Evolutionary conservation across 1,139 yeast species (phyloP).

Genomic region (Lodderomyces theae): DNA sequence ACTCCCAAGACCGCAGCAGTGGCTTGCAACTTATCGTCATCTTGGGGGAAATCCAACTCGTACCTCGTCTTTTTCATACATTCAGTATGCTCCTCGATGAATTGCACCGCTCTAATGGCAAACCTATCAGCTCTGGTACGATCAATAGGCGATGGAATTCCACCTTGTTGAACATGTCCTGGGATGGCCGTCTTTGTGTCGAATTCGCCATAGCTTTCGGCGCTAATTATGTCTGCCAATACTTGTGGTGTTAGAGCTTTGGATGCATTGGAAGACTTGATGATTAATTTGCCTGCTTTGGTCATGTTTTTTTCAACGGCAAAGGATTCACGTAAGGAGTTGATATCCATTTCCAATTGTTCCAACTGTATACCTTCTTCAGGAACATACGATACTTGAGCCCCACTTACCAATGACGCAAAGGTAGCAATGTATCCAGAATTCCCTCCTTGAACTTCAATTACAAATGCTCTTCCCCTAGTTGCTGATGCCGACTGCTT

Average conservation of each 20-base stretch:
- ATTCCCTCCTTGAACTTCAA: conserved; percentile 86
- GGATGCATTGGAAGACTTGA: conserved; percentile 85
- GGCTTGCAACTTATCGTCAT: conserved; percentile 34
- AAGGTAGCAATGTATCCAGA: conserved; percentile 75
- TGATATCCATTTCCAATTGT: conserved; percentile 61
- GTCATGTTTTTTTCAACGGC: conserved; percentile 58
- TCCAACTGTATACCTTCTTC: conserved; percentile 61
- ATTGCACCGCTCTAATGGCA: conserved; percentile 84
- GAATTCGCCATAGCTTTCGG: conserved; percentile 71
- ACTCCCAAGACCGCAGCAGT: conserved; percentile 90
- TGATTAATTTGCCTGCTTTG: conserved; percentile 76
- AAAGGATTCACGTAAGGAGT: conserved; percentile 54
- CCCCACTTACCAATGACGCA: conserved; percentile 68
- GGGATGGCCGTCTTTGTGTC: conserved; percentile 96
- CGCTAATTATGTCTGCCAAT: conserved; percentile 77
- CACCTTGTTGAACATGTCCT: conserved; percentile 98
- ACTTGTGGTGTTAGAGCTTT: conserved; percentile 76
- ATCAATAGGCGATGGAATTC: conserved; percentile 91
- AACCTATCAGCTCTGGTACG: conserved; percentile 88
- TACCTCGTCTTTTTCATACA: conserved; percentile 24
- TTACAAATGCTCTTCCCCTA: conserved; percentile 73
- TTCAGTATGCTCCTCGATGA: conserved; percentile 56
- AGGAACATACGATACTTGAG: conserved; percentile 74
- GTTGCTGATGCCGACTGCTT: conserved; percentile 79
- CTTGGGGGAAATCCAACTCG: conserved; percentile 33